Base-by-base conservation (phyloP, 371 early-diverging fungal species). In the Parasitella parasitica region DNA sequence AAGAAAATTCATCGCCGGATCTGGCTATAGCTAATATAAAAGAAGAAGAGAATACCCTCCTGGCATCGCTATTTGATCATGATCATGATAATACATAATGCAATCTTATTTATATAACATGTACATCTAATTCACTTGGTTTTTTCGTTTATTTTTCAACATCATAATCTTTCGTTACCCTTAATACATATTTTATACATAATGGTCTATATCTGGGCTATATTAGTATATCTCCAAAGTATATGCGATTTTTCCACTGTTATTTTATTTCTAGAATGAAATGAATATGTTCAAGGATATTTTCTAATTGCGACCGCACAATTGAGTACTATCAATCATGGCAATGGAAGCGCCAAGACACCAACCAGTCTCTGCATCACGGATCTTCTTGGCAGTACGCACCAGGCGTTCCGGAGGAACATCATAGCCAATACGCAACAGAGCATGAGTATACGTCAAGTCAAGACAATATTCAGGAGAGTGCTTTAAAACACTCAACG, bases 351-450 rank as follows among this genome's bases (percentile, higher is more conserved):
- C 96, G 35, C 98, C 98, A 35, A 97, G 77, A 66, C 94, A 93
- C 98, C 98, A 97, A 6, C 98, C 98, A 20, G 95, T 95, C 67
- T 97, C 97, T 28, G 93, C 86, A 35, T 86, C 92, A 24, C 86
- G 84, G 59, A 97, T 94, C 82, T 97, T 96, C 69, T 96, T 92
- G 24, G 95, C 90, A 13, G 91, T 89, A 50, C 86, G 85, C 16
- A 97, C 76, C 24, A 79, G 70, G 26, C 94, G 81, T 26, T 84
- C 78, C n/a, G 83, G 81, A 7, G 89, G 81, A 27, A 97, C 78
- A 35, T 89, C 92, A 65, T 96, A 95, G 2, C 97, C 98, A 63
- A 82, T 81, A 16, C 77, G 81, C 28, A 97, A 80, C 56, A 97
- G 68, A 9, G 86, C 85, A 68, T 93, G 86, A 35, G 93, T 89